Conservation (phyloP, 2,329 filamentous ascomycete species). For the Fusarium buharicum region DNA sequence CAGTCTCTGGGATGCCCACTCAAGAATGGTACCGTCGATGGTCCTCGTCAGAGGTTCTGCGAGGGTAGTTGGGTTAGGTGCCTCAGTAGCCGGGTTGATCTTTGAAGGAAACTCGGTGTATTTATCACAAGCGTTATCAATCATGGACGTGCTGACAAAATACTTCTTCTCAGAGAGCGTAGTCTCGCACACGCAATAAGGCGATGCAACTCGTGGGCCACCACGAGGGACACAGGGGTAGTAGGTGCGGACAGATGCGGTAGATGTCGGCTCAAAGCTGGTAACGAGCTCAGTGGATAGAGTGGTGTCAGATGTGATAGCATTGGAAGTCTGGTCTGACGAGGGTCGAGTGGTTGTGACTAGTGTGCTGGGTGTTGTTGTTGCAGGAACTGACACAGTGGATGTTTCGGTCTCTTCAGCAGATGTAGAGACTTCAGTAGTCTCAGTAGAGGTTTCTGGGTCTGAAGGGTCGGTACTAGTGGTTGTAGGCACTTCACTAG, state of each 20-base stretch:
- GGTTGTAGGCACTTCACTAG: too few species aligned
- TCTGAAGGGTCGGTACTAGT: too few species aligned
- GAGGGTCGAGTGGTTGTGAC: too few species aligned
- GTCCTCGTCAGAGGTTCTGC: conserved; percentile 11
- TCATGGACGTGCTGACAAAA: background rate
- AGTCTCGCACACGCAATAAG: conserved; percentile 14
- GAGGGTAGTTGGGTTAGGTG: background rate
- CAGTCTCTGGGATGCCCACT: conserved; percentile 6
- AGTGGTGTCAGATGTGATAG: too few species aligned
- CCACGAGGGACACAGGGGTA: conserved; percentile 1
- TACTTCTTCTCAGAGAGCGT: conserved; percentile 12
- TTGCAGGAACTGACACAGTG: too few species aligned
- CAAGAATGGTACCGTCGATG: conserved; percentile 13
- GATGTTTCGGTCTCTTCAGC: too few species aligned
- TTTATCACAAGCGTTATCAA: background rate
- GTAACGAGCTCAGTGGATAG: too few species aligned
- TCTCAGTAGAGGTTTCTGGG: too few species aligned
- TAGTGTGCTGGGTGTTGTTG: too few species aligned
- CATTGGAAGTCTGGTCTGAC: too few species aligned
- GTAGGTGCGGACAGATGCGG: conserved; percentile 1
- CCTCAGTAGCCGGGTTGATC: conserved; percentile 1
- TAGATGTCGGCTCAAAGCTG: too few species aligned
- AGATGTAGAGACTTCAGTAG: too few species aligned
- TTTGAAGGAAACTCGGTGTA: conserved; percentile 11
- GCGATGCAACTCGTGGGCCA: background rate